Conservation (phyloP, 805 yeast species). For the Suhomyces faveliae region DNA sequence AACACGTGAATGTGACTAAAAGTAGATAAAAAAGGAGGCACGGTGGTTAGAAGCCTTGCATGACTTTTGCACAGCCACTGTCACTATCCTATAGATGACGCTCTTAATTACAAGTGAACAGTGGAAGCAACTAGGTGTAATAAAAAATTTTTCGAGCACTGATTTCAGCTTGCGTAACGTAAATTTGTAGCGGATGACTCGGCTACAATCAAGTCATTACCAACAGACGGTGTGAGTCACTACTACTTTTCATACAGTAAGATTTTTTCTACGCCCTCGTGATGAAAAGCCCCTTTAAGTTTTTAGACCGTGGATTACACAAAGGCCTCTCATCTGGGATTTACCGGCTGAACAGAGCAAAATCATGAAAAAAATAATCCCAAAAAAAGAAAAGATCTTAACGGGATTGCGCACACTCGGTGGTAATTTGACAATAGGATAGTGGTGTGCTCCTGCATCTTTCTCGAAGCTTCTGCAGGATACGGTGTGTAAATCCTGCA, state of each 20-base stretch:
- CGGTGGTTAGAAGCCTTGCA: constrained; percentile 1
- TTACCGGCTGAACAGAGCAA: not conserved
- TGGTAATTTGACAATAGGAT: not conserved
- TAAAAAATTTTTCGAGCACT: not conserved
- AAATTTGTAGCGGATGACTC: not conserved
- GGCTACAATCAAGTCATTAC: not conserved
- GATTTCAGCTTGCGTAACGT: not conserved
- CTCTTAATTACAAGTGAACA: not conserved
- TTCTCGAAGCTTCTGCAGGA: not conserved
- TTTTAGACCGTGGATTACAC: not conserved
- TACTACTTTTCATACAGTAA: not conserved
- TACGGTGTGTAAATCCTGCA: not conserved
- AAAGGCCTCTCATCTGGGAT: not conserved
- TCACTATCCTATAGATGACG: not conserved
- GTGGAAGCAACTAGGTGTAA: not conserved
- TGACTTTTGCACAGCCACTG: constrained; percentile 4
- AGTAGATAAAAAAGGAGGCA: not conserved
- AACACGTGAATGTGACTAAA: not conserved
- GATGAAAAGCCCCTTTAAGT: not conserved
- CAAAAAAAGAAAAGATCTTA: not conserved
- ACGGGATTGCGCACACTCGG: not conserved
- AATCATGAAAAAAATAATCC: not conserved
- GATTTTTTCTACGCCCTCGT: not conserved
- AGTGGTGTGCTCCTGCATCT: not conserved
- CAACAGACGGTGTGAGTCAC: not conserved